A percentile compares a stretch with the other conserved stretches of the same genome.
Conservation (phyloP, 345 rosid species). For the Chamaenerion angustifolium region DNA sequence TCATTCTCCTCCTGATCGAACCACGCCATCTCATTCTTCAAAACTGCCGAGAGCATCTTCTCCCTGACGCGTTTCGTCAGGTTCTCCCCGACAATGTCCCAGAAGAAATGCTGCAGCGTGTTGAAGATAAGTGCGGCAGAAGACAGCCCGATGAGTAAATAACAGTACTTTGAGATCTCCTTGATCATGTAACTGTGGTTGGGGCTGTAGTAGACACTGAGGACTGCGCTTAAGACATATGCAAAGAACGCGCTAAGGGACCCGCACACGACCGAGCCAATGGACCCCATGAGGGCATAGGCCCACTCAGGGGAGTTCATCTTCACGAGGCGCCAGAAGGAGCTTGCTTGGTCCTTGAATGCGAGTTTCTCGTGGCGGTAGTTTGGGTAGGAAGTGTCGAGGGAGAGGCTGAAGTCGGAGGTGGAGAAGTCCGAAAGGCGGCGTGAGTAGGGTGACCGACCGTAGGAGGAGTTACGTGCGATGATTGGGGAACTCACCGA, state of each 20-base stretch:
- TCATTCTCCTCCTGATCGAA: slow-evolving; percentile 96
- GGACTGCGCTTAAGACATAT: slow-evolving; percentile 83
- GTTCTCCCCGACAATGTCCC: slow-evolving; percentile 98
- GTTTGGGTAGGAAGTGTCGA: slow-evolving; percentile 58
- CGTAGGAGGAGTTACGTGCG: slow-evolving; percentile 85
- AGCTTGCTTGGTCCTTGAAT: slow-evolving; percentile 92
- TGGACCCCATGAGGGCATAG: slow-evolving; percentile 76
- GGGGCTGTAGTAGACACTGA: slow-evolving; percentile 83
- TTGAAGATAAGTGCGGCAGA: slow-evolving; percentile 88
- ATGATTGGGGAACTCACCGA: slow-evolving; percentile 97
- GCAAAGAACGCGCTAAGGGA: slow-evolving; percentile 94
- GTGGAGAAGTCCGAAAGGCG: slow-evolving; percentile 94
- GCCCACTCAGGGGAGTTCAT: slow-evolving; percentile 98
- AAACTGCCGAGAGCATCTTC: slow-evolving; percentile 78
- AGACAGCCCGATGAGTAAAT: slow-evolving; percentile 80
- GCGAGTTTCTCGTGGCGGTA: slow-evolving; percentile 78
- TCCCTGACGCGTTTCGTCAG: slow-evolving; percentile 92
- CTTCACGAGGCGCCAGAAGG: slow-evolving; percentile 93
- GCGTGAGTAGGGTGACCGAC: slow-evolving; percentile 91
- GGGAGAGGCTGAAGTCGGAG: slow-evolving; percentile 88
- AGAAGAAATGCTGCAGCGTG: slow-evolving; percentile 88
- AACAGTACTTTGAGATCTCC: slow-evolving; percentile 81
- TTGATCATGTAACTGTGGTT: slow-evolving; percentile 72
- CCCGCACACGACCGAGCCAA: slow-evolving; percentile 82
- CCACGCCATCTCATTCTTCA: slow-evolving; percentile 96